Percentiles rank a stretch among this genome's conserved stretches.
These are phyloP conservation scores for Peronospora destructor DNA, from an alignment of 352 stramenopile species.

Conservation along the genomic window DNA sequence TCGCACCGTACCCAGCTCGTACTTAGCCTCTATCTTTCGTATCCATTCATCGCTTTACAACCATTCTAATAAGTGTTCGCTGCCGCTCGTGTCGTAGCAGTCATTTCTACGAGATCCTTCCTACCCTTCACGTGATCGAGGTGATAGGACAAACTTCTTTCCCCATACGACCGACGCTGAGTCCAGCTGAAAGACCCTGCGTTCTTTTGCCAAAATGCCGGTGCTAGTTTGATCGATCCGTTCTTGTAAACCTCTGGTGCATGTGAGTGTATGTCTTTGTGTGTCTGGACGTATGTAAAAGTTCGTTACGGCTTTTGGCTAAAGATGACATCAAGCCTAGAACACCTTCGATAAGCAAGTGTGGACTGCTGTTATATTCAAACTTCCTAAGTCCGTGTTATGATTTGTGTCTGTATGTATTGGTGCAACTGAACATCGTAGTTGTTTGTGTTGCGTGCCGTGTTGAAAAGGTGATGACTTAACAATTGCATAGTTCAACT, in stretches of 20 bases:
- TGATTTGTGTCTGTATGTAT: constrained; percentile 5
- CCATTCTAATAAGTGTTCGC: too few relatives aligned
- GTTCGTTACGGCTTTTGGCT: constrained; percentile 23
- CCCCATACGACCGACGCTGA: constrained; percentile 74
- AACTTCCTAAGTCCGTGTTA: constrained; percentile 67
- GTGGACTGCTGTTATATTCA: constrained; percentile 78
- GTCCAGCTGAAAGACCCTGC: constrained; percentile 62
- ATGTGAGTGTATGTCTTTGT: constrained; percentile 6
- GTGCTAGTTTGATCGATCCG: constrained; percentile 63
- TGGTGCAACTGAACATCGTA: constrained; percentile 72
- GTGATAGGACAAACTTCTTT: constrained; percentile 82
- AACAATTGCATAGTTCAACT: constrained; percentile 81
- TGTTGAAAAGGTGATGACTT: constrained; percentile 58
- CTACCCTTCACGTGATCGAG: constrained; percentile 45
- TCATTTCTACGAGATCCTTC: too few relatives aligned
- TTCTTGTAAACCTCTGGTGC: too few relatives aligned
- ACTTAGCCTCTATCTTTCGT: too few relatives aligned
- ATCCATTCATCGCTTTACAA: too few relatives aligned
- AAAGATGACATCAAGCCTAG: constrained; percentile 71
- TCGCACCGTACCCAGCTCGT: too few relatives aligned
- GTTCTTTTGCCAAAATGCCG: constrained; percentile 54
- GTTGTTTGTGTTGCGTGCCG: neutral
- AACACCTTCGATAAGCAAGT: constrained; percentile 78
- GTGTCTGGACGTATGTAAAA: constrained; percentile 23
- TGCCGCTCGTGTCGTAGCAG: too few relatives aligned